Conservation (phyloP, 139 green algal genomes). For the Chlamydomonas urium region DNA sequence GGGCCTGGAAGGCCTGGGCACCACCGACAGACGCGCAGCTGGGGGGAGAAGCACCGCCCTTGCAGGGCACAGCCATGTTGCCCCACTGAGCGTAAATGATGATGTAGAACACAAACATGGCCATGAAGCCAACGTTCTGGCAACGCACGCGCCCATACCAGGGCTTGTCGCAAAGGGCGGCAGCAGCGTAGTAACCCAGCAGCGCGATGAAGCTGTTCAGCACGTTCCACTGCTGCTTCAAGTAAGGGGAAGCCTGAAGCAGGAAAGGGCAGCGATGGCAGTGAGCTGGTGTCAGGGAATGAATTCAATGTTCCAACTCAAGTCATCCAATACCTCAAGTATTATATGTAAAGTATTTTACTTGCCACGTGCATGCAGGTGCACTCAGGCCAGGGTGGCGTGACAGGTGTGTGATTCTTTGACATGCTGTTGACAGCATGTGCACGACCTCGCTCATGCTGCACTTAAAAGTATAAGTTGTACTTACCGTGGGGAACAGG, state of each 20-base stretch:
- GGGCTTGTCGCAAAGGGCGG: slow-evolving; percentile 53
- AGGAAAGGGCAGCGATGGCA: too few relatives aligned
- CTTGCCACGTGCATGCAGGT: too few relatives aligned
- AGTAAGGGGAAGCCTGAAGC: slow-evolving; percentile 15
- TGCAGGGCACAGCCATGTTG: slow-evolving; percentile 10
- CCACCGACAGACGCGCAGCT: neutral
- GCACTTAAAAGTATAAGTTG: too few relatives aligned
- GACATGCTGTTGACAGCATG: too few relatives aligned
- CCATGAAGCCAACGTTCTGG: slow-evolving; percentile 45
- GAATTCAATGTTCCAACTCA: too few relatives aligned
- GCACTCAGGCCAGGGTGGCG: too few relatives aligned
- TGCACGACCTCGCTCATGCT: too few relatives aligned
- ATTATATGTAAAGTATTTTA: too few relatives aligned
- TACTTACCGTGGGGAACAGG: slow-evolving; percentile 33
- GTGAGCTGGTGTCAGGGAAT: too few relatives aligned
- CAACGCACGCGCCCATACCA: slow-evolving; percentile 27
- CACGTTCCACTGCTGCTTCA: slow-evolving; percentile 56
- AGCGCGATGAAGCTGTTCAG: slow-evolving; percentile 67
- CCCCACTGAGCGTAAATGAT: slow-evolving; percentile 21
- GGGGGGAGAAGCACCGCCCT: neutral
- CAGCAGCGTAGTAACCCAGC: slow-evolving; percentile 62
- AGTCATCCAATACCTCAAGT: too few relatives aligned
- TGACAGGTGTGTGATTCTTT: too few relatives aligned
- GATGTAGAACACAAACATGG: slow-evolving; percentile 24
- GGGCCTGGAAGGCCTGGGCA: slow-evolving; percentile 50